Evolutionary conservation across 768 basidiomycete genomes (phyloP), one percentile per base, ranked within the genome.

Genomic region (Russula vinacea): DNA sequence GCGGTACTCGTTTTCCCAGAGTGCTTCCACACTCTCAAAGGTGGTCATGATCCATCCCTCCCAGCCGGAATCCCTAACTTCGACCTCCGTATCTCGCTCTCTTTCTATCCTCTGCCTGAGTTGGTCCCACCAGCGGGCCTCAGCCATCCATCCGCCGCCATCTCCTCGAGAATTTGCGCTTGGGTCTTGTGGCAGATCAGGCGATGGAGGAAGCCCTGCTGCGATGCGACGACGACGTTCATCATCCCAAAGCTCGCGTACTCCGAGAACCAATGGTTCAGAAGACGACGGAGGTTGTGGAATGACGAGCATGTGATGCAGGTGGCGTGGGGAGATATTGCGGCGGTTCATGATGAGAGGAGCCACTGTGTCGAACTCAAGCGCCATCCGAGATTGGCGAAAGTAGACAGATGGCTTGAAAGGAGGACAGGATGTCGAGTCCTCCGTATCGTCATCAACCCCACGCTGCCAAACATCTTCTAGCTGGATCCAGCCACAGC

Each of bases 201-300:
- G 89, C 19, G 89, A 83, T 6, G 93, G 86, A 64, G 83, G 71
- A 39, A 94, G 79, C 1, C 93, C 93, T 39, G 80, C 82, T 4
- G 79, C 79, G 29, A 75, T 73, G 22, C 95, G 81, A 10, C 94
- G 84, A 13, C 80, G 79, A n/a, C 90, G 84, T 76, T 99, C 96
- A 70, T 98, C 94, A 56, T 95, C 92, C 96, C 96, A 99, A 2
- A 98, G 79, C 75, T 98, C 96, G 66, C 91, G 86, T 52, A 98
- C 90, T 70, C 92, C 88, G 47, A 87, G 79, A 7, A 99, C 89
- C 32, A 96, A 81, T 50, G 90, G 92, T 68, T 91, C 90, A 13
- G 80, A 67, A 60, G 85, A 73, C 17, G 81, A 69, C 47, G 77
- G 70, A 22, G 83, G 76, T 37, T 80, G 74, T 60, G 88, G 84